Conservation (phyloP, 129 eudicot species). For the Deinandra increscens region DNA sequence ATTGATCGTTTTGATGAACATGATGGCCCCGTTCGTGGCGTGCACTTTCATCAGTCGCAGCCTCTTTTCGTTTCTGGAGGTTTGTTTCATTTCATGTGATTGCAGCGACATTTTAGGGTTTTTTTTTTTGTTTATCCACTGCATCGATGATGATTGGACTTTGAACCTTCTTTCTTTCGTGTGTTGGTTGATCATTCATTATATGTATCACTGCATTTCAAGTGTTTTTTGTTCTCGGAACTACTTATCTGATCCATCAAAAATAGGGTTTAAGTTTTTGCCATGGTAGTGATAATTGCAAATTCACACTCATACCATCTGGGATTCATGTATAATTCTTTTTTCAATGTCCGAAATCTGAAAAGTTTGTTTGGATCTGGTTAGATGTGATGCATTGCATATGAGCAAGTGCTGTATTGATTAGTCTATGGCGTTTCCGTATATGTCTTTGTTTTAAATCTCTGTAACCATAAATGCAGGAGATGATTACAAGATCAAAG, state of each 20-base stretch:
- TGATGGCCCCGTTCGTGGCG: conserved; percentile 88
- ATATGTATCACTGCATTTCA: not conserved
- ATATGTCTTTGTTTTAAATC: conserved; percentile 19
- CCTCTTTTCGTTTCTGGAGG: conserved; percentile 92
- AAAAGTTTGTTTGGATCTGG: conserved; percentile 13
- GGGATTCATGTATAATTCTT: not conserved
- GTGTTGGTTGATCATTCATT: conserved; percentile 9
- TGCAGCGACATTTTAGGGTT: conserved; percentile 4
- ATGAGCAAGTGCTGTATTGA: conserved; percentile 16
- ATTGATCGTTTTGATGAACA: conserved; percentile 82
- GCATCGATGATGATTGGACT: not conserved
- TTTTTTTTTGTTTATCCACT: conserved; percentile 5
- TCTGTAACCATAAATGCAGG: conserved; percentile 47
- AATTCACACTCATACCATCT: conserved; percentile 1
- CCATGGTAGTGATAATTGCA: conserved; percentile 16
- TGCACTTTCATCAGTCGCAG: conserved; percentile 80
- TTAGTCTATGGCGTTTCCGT: too few relatives aligned
- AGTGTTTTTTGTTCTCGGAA: conserved; percentile 6
- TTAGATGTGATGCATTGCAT: conserved; percentile 19
- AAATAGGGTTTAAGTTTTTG: conserved; percentile 10
- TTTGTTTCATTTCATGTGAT: conserved; percentile 21
- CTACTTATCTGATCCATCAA: conserved; percentile 2
- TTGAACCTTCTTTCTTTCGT: conserved; percentile 10
- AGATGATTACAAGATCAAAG: conserved; percentile 86
- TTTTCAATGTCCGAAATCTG: not conserved